These are phyloP conservation scores for Hemileccinum impolitum DNA, from an alignment of 768 basidiomycete species.

Conservation along the genomic window DNA sequence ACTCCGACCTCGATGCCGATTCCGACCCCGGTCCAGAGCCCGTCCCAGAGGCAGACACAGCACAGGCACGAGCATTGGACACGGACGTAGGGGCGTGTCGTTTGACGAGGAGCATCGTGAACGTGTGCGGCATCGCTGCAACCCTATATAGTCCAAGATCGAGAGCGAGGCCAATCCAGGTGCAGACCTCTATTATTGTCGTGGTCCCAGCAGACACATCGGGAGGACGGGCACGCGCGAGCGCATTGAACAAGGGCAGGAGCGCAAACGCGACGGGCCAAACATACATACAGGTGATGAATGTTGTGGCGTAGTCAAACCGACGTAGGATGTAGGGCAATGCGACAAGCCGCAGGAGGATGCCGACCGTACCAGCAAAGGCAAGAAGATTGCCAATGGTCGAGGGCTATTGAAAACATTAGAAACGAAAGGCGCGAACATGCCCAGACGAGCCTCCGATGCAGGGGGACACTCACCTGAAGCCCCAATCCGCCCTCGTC, in stretches of 20 bases:
- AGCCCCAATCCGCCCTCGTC: conserved; percentile 52
- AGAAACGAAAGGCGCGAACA: background rate
- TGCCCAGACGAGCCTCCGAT: too few species aligned
- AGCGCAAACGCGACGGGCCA: conserved; percentile 4
- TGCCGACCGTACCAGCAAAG: conserved; percentile 44
- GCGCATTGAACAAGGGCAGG: conserved; percentile 2
- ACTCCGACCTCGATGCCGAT: background rate
- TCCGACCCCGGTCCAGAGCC: too few species aligned
- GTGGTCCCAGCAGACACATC: background rate
- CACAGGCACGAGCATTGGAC: too few species aligned
- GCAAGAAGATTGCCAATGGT: conserved; percentile 58
- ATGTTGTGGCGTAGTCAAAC: conserved; percentile 7
- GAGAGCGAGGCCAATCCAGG: conserved; percentile 49
- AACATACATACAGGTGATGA: conserved; percentile 4
- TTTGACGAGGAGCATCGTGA: conserved; percentile 58
- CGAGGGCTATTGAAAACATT: conserved; percentile 34
- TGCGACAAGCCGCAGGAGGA: conserved; percentile 43
- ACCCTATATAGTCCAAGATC: conserved; percentile 37
- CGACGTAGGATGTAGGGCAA: conserved; percentile 36
- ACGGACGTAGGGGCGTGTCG: conserved; percentile 41
- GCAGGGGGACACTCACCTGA: conserved; percentile 32
- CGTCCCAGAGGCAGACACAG: too few species aligned
- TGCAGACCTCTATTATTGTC: conserved; percentile 9
- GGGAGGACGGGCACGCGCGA: background rate
- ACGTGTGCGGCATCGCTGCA: conserved; percentile 31